Evolutionary conservation across 495 filamentous ascomycete species (phyloP).

Genomic region (Daldinia concentrica): DNA sequence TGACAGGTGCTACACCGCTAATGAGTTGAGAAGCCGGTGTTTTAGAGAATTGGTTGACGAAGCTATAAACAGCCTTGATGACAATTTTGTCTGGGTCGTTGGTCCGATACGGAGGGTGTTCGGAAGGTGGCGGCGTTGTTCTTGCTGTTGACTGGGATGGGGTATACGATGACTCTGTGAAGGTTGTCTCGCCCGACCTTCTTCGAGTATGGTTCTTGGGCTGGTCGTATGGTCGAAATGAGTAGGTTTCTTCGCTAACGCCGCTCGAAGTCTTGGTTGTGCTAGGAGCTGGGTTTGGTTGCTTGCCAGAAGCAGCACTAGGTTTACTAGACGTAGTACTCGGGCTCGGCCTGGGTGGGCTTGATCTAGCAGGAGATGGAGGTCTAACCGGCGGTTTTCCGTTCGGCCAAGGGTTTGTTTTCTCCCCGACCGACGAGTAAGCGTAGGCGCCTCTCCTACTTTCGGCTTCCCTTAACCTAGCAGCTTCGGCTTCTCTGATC

Average conservation of each 20-base stretch:
- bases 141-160: conserved; percentile 83
- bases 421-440: conserved; percentile 65
- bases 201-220: conserved; percentile 64
- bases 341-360: conserved; percentile 41
- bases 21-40: conserved; percentile 83
- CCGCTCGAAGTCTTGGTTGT: conserved; percentile 62
- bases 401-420: conserved; percentile 65
- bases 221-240: conserved; percentile 85
- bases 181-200: conserved; percentile 70
- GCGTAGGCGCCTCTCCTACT: conserved; percentile 54
- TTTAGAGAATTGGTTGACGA: conserved; percentile 82
- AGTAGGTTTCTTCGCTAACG: conserved; percentile 74
- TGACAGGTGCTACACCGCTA: conserved; percentile 74
- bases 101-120: conserved; percentile 77
- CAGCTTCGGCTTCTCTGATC: conserved; percentile 43
- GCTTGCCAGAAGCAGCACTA: not conserved
- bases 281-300: conserved; percentile 4
- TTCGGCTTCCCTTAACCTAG: conserved; percentile 31
- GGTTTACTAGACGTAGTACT: conserved; percentile 47
- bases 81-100: conserved; percentile 95
- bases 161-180: conserved; percentile 86
- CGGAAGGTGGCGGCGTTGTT: conserved; percentile 83
- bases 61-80: conserved; percentile 88
- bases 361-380: conserved; percentile 5
- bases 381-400: conserved; percentile 49